Evolutionary conservation across 2,329 filamentous ascomycete genomes (phyloP), one percentile per base, ranked within the genome.

Genomic region (Aspergillus neotritici): DNA sequence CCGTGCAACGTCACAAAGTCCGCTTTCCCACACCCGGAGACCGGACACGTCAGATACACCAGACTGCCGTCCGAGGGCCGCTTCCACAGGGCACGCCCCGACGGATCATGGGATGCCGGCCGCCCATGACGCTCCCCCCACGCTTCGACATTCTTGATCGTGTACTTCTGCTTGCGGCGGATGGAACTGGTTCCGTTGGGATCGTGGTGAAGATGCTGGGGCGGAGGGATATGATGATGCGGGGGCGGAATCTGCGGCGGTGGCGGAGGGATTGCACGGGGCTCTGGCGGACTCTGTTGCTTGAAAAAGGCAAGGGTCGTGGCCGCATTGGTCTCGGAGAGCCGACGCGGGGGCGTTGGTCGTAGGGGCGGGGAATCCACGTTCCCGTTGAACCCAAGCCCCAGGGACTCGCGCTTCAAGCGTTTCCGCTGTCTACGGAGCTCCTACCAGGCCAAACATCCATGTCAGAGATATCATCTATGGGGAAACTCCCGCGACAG

Each of bases 291-390:
- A n/a, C 57, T 66, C 46, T 68, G 65, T 41, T 68, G 65, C 47
- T 68, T 67, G 53, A 68, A 67, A 38, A 67, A 67, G 12, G 65
- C 65, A 42, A 68, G 51, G 21, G 65, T 67, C 6, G 65, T 68
- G 13, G 65, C 65, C 21, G 65, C 65, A 49, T 64, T 68, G 35
- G 65, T 68, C 51, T 68, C 65, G 34, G 65, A 68, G 34, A 68
- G 47, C 21, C 65, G 64, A 43, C 65, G 63, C 14, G 64, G 61
- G 42, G 62, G 60, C 40, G 64, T 63, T 28, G 64, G 63, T 29
- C 62, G 61, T 31, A 64, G 52, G 13, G 65, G 65, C 31, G 65
- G 64, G 33, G 65, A 67, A 47, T 68, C 65, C 11, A 54, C 48
- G 16, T 50, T 52, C 11, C 56, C 51, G 46, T 68, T 65, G 34